phyloP scores from a whole-genome alignment of 352 stramenopile species.

The Globisporangium spiculum region DNA sequence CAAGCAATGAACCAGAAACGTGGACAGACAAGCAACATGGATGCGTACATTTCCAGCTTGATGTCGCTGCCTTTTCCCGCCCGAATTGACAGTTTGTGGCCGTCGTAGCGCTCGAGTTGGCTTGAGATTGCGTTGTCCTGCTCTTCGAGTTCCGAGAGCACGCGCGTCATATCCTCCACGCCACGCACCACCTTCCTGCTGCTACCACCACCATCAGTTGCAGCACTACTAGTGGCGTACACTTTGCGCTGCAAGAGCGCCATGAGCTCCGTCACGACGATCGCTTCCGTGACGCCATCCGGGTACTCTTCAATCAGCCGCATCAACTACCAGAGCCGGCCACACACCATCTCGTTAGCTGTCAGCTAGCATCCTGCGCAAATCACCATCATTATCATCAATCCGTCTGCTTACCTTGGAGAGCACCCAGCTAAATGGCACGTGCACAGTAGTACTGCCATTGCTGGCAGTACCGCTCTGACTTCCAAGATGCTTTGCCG shows the following conservation, averaged over 20 bases:
- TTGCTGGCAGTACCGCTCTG: background rate
- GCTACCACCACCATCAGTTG: background rate
- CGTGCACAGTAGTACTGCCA: conserved; percentile 8
- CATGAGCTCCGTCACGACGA: conserved; percentile 62
- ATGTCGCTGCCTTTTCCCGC: conserved; percentile 23
- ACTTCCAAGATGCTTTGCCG: conserved; percentile 24
- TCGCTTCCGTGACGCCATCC: conserved; percentile 58
- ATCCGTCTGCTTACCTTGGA: conserved; percentile 27
- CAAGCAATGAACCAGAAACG: background rate
- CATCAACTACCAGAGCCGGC: conserved; percentile 29
- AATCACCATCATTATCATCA: background rate
- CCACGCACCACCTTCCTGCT: conserved; percentile 31
- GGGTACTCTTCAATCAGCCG: conserved; percentile 62
- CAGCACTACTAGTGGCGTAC: background rate
- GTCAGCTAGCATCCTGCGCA: background rate
- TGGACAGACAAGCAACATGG: background rate
- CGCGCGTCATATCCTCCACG: conserved; percentile 28
- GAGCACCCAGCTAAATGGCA: conserved; percentile 61
- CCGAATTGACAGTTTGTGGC: conserved; percentile 40
- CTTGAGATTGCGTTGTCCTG: conserved; percentile 31
- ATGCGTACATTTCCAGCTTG: conserved; percentile 25
- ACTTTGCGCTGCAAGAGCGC: conserved; percentile 37
- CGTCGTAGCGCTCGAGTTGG: conserved; percentile 27
- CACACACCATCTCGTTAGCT: conserved; percentile 1
- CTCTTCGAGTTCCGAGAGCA: conserved; percentile 42